phyloP scores from a whole-genome alignment of 78 protist genomes.

The Acrasis kona region DNA sequence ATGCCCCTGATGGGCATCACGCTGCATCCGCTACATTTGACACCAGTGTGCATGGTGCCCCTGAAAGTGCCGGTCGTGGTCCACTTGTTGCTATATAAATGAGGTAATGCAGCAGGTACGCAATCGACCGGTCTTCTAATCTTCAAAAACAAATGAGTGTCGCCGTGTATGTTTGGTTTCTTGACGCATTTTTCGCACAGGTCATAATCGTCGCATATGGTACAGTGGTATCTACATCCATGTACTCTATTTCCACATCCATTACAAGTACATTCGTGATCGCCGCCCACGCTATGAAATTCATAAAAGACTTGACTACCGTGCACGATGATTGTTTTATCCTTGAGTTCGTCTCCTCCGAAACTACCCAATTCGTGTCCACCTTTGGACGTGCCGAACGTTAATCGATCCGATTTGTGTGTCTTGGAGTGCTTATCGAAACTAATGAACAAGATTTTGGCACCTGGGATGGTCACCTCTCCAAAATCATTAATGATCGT shows the following conservation, averaged over 20 bases:
- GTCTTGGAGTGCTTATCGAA: slow-evolving; percentile 2
- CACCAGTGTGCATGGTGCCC: neutral
- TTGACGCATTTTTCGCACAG: neutral
- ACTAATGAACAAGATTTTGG: neutral
- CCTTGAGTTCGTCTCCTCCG: neutral
- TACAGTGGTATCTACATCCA: neutral
- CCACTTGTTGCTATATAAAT: neutral
- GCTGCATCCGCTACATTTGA: neutral
- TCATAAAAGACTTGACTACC: neutral
- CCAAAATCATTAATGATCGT: neutral
- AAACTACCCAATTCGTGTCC: neutral
- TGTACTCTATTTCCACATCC: neutral
- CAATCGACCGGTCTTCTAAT: slow-evolving; percentile 4
- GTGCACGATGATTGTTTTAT: neutral
- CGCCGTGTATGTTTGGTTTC: neutral
- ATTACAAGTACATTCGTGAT: neutral
- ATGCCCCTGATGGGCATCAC: neutral
- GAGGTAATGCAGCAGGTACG: slow-evolving; percentile 1
- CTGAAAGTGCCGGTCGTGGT: neutral
- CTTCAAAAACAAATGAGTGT: slow-evolving; percentile 1
- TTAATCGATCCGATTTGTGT: neutral
- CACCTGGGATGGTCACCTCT: neutral
- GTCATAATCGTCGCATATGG: neutral
- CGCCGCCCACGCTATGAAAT: neutral
- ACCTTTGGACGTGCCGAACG: neutral